phyloP scores from a whole-genome alignment of 352 stramenopile species.

The Globisporangium viniferum region DNA sequence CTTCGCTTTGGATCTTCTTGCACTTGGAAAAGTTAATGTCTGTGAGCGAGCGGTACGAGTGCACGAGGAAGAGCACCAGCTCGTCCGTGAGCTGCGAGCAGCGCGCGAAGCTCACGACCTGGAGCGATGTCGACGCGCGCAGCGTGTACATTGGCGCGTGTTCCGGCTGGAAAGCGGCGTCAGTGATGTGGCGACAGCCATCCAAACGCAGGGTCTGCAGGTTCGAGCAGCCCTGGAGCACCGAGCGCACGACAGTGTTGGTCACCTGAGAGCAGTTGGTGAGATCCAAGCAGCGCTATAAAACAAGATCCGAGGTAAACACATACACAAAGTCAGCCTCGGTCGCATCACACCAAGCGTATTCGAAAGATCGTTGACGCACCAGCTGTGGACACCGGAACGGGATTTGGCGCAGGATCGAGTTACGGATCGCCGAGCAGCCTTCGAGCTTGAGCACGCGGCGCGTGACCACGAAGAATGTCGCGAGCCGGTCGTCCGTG shows the following conservation, averaged over 20 bases:
- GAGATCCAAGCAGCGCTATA: slow-evolving; percentile 75
- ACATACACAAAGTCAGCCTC: not conserved
- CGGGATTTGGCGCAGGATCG: slow-evolving; percentile 83
- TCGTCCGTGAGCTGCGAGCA: slow-evolving; percentile 81
- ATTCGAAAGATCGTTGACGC: slow-evolving; percentile 6
- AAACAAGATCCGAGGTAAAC: not conserved
- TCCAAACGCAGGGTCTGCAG: slow-evolving; percentile 81
- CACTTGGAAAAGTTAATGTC: slow-evolving; percentile 82
- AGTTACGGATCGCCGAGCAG: slow-evolving; percentile 82
- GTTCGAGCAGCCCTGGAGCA: slow-evolving; percentile 72
- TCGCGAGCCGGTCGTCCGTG: slow-evolving; percentile 77
- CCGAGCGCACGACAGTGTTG: slow-evolving; percentile 78
- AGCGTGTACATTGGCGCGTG: slow-evolving; percentile 70
- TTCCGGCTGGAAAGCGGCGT: slow-evolving; percentile 83
- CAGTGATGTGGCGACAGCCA: slow-evolving; percentile 84
- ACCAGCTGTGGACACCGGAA: slow-evolving; percentile 81
- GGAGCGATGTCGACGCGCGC: slow-evolving; percentile 69
- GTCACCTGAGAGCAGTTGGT: slow-evolving; percentile 86
- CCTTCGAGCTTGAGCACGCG: slow-evolving; percentile 68
- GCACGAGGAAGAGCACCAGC: slow-evolving; percentile 75
- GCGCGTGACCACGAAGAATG: slow-evolving; percentile 78
- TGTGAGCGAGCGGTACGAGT: slow-evolving; percentile 69
- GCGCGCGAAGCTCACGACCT: slow-evolving; percentile 73
- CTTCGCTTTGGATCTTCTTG: slow-evolving; percentile 81
- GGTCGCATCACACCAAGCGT: not conserved